Base-by-base conservation (phyloP, 352 stramenopile genomes). In the Phytophthora citricola region DNA sequence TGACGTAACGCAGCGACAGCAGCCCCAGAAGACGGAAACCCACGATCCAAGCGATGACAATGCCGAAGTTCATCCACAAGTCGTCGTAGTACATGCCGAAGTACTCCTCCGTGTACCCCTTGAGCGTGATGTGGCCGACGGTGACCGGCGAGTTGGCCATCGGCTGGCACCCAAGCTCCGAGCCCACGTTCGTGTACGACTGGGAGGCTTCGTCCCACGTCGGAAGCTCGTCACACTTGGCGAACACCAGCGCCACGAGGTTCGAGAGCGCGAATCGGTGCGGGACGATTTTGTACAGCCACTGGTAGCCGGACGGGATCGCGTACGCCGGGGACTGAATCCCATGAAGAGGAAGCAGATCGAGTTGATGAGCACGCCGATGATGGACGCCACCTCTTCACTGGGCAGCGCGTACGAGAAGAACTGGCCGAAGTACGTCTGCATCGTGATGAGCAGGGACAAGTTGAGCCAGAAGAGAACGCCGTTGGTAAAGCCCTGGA, bases 361-460 rank as follows among this genome's bases (percentile, higher is more conserved):
- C 12, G 75, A 50, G 40, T 89, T 79, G 10, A 69, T 60, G 0
- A 90, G 45, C 29, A 82, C 68, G 11, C 72, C 65, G 10, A 87
- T 47, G 14, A 73, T 66, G 47, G 88, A 60, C 0, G 77, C 83
- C 14, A 86, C 64, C 15, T 73, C 56, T n/a, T 73, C 26, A n/a
- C 67, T 85, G 1, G 79, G 75, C 0, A 75, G 24, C 5, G 68
- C 60, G 29, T 81, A 71, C 3, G 88, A 7, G 20, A 71, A 63
- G 24, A 71, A 63, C 39, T 66, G 51, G 5, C 53, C 51, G 15
- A 71, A 59, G 55, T 71, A 71, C 38, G 56, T 55, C 36, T 66
- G 69, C 48, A 91, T 85, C n/a, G 85, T 63, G 41, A 89, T 81
- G 85, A 60, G 41, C 86, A 88, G 38, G 38, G 81, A 57, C 10